Evolutionary conservation across 1,284 basidiomycete species (phyloP), one percentile per base, ranked within the genome.

Genomic region (Sutorius eximius): DNA sequence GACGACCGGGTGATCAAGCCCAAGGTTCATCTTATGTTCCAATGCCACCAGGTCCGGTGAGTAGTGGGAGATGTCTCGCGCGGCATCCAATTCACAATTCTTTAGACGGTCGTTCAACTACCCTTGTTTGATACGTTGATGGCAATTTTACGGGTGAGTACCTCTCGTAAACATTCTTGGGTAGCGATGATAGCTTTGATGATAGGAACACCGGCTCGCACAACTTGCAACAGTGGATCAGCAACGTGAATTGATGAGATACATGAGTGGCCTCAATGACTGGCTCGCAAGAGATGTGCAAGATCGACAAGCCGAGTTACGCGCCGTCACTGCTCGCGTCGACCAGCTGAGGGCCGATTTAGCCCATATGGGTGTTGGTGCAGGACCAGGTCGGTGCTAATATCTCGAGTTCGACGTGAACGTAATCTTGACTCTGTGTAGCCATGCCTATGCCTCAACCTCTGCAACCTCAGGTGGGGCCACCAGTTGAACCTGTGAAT

Each of bases 261-360:
- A 91, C 62, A 83, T 91, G 81, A 63, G 78, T 47, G 77, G 76
- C 4, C 73, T 91, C 34, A 91, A 91, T 59, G 78, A 81, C 45
- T 91, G 89, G 89, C 72, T 91, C 15, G 83, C 79, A 54, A 78
- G 82, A 29, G 89, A 91, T 65, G 88, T 89, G 1, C 76, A 79
- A 47, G 86, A 90, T 69, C 82, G 89, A 27, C 87, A 89, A 59
- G 75, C 79, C 5, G 89, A 90, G 64, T 72, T 91, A 40, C 77
- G 76, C n/a, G 80, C 80, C 9, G 82, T 91, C 12, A 74, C 80
- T 44, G 82, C 80, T 15, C 79, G 85, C 13, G 73, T 91, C 10
- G 83, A 89, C 56, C 77, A 81, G 44, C 67, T 91, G 11, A 70
- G 81, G 54, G 73, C 81, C 15, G 77, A 83, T 46, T 59, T 89